phyloP scores from a whole-genome alignment of 2,329 filamentous ascomycete genomes.

The Allantophomopsis cytisporea region DNA sequence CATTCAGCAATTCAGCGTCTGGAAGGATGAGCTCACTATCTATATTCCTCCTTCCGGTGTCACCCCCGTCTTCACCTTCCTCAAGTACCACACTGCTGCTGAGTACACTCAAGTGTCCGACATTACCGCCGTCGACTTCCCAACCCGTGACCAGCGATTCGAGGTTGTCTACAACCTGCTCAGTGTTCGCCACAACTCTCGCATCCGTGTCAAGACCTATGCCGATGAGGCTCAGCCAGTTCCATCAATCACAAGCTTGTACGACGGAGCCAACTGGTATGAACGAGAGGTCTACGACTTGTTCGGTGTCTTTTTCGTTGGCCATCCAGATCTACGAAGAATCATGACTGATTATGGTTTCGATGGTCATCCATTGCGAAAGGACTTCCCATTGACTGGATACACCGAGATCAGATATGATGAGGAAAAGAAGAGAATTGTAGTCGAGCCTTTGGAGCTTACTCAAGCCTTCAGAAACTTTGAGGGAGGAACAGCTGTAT shows the following conservation, averaged over 20 bases:
- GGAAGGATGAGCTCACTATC: constrained; percentile 97
- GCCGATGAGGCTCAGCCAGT: constrained; percentile 92
- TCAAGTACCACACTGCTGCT: constrained; percentile 85
- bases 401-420: constrained; percentile 98
- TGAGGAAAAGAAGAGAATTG: constrained; percentile 99
- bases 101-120: constrained; percentile 91
- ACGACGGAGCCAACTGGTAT: constrained; percentile 96
- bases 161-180: constrained; percentile 97
- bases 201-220: constrained; percentile 97
- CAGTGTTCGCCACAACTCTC: constrained; percentile 88
- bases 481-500: constrained; percentile 66
- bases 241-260: constrained; percentile 74
- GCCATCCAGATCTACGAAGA: constrained; percentile 86
- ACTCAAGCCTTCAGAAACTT: constrained; percentile 99
- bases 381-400: constrained; percentile 95
- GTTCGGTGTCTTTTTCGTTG: constrained; percentile 93
- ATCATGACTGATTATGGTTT: constrained; percentile 99
- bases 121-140: constrained; percentile 92
- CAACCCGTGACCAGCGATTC: constrained; percentile 88
- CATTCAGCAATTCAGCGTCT: constrained; percentile 97
- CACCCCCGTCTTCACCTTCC: constrained; percentile 82
- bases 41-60: constrained; percentile 83
- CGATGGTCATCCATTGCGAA: constrained; percentile 90
- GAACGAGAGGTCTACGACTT: constrained; percentile 96
- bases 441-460: constrained; percentile 92